Percentiles rank a stretch among this genome's conserved stretches.
Conservation (phyloP, 305 asterid genomes). For the Solanum hybrid region DNA sequence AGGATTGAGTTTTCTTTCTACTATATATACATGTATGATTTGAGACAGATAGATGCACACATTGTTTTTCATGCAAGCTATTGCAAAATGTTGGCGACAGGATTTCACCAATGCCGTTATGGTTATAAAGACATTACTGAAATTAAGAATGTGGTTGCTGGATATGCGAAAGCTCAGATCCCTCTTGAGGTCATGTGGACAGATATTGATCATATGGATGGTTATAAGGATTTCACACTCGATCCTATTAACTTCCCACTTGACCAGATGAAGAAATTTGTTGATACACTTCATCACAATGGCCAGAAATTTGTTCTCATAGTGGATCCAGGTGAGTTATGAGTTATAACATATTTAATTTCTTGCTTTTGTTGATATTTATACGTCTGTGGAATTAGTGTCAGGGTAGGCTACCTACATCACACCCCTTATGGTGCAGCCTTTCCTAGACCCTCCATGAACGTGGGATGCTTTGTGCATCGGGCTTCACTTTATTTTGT, state of each 20-base stretch:
- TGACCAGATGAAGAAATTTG: constrained; percentile 48
- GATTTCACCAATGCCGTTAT: constrained; percentile 78
- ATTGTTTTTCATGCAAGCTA: not conserved
- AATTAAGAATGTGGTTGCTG: constrained; percentile 56
- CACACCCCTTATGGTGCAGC: not conserved
- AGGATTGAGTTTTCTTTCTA: not conserved
- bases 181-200: constrained; percentile 95
- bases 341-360: not conserved
- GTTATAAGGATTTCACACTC: constrained; percentile 79
- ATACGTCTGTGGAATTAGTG: not conserved
- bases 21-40: not conserved
- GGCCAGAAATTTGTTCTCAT: constrained; percentile 68
- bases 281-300: constrained; percentile 51
- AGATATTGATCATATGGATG: constrained; percentile 93
- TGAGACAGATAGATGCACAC: not conserved
- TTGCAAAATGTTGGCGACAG: constrained; percentile 16
- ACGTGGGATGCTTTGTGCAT: not conserved
- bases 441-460: not conserved
- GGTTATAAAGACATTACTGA: constrained; percentile 66
- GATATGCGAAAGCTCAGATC: constrained; percentile 51
- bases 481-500: not conserved
- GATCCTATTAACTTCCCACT: constrained; percentile 69
- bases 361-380: not conserved
- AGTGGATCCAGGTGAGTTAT: constrained; percentile 74
- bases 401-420: not conserved